phyloP scores from a whole-genome alignment of 805 yeast genomes.

The Cyberlindnera japonica region DNA sequence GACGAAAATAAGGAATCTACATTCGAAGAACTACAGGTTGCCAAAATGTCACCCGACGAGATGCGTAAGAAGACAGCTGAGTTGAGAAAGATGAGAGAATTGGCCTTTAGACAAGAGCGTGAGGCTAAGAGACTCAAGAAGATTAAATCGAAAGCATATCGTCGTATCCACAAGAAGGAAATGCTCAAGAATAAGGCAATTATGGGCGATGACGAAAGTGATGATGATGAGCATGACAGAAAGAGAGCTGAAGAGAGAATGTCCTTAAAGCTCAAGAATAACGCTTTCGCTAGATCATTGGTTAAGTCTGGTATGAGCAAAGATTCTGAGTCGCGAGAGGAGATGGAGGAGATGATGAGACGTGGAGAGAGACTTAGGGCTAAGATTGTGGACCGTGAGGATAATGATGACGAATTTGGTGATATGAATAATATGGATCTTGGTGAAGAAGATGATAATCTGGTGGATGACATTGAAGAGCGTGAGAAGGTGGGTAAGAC shows the following conservation, averaged over 20 bases:
- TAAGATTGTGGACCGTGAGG: conserved; percentile 62
- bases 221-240: conserved; percentile 62
- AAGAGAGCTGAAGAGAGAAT: conserved; percentile 89
- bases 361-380: conserved; percentile 75
- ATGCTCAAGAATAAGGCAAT: conserved; percentile 63
- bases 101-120: conserved; percentile 93
- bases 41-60: conserved; percentile 78
- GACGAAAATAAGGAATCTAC: conserved; percentile 77
- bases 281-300: conserved; percentile 90
- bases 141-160: conserved; percentile 88
- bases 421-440: conserved; percentile 46
- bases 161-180: conserved; percentile 83
- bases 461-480: conserved; percentile 33
- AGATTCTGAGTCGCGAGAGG: conserved; percentile 78
- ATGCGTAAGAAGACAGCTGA: conserved; percentile 73
- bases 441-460: conserved; percentile 43
- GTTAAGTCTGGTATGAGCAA: conserved; percentile 86
- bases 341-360: conserved; percentile 90
- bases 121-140: conserved; percentile 89
- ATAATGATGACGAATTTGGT: conserved; percentile 37
- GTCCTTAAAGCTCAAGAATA: conserved; percentile 85
- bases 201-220: conserved; percentile 55
- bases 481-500: conserved; percentile 60
- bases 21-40: conserved; percentile 82
- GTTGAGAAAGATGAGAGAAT: conserved; percentile 86